Evolutionary conservation across 2,329 filamentous ascomycete species (phyloP).

Genomic region (Seiridium unicorne): DNA sequence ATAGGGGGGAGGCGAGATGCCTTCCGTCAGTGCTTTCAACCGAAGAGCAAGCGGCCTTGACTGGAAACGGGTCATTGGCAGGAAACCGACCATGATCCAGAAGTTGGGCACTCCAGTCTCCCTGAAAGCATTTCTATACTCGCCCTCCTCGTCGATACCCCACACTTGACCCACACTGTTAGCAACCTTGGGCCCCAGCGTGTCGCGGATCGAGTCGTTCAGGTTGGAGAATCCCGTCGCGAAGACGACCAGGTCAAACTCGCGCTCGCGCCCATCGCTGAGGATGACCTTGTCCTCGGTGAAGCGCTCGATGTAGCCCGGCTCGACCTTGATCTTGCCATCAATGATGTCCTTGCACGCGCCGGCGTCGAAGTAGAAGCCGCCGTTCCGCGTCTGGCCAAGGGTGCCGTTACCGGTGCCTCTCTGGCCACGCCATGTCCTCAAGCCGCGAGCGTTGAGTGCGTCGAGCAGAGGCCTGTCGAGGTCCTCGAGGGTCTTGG

Average conservation of each 20-base stretch:
- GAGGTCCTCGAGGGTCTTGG: constrained; percentile 30
- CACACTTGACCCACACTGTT: constrained; percentile 58
- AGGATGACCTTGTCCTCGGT: constrained; percentile 30
- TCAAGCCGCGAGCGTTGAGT: constrained; percentile 55
- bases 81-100: constrained; percentile 35
- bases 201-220: constrained; percentile 56
- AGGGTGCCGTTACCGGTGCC: constrained; percentile 54
- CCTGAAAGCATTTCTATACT: constrained; percentile 39
- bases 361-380: constrained; percentile 60
- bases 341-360: constrained; percentile 51
- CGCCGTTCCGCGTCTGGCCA: constrained; percentile 60
- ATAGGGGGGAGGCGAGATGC: background rate
- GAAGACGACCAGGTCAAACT: constrained; percentile 56
- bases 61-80: constrained; percentile 31
- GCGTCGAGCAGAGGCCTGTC: constrained; percentile 43
- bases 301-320: constrained; percentile 33
- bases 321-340: constrained; percentile 53
- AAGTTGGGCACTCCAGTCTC: constrained; percentile 31
- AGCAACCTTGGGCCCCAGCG: constrained; percentile 62
- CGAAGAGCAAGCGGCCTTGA: constrained; percentile 32
- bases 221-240: constrained; percentile 65
- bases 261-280: constrained; percentile 46
- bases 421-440: constrained; percentile 54
- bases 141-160: constrained; percentile 56
- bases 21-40: constrained; percentile 21